A percentile compares a stretch with the other conserved stretches of the same genome.
Evolutionary conservation across 129 eudicot genomes (phyloP).

Genomic region (Pulicaria dysenterica): DNA sequence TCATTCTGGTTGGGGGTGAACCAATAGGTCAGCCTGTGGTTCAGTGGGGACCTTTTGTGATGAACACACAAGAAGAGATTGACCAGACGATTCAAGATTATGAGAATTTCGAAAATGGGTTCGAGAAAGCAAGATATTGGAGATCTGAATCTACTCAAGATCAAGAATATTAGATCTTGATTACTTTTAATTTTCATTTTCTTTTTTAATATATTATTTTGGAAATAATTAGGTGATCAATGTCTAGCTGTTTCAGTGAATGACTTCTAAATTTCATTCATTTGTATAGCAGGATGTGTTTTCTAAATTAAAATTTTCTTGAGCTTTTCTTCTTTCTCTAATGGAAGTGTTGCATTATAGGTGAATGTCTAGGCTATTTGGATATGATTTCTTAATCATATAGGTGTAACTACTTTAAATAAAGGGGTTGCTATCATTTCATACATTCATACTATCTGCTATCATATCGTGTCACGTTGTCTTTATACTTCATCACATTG

Average conservation of each 20-base stretch:
- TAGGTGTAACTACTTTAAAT: neutral
- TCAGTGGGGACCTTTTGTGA: conserved; percentile 83
- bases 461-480: no score
- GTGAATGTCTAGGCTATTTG: neutral
- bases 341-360: neutral
- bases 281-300: conserved; percentile 14
- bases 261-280: conserved; percentile 34
- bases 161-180: conserved; percentile 31
- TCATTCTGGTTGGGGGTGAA: conserved; percentile 75
- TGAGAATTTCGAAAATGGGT: conserved; percentile 72
- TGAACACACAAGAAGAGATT: conserved; percentile 81
- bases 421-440: neutral
- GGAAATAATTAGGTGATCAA: conserved; percentile 26
- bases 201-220: conserved; percentile 2
- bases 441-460: no score
- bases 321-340: neutral
- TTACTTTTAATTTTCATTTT: neutral
- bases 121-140: conserved; percentile 85
- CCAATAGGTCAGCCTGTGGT: conserved; percentile 76
- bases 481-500: no score
- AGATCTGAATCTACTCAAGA: conserved; percentile 47
- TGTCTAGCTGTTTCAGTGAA: conserved; percentile 27
- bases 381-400: neutral
- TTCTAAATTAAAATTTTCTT: neutral
- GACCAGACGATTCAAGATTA: conserved; percentile 78